Evolutionary conservation across 768 basidiomycete genomes (phyloP).

Genomic region (Vararia minispora): DNA sequence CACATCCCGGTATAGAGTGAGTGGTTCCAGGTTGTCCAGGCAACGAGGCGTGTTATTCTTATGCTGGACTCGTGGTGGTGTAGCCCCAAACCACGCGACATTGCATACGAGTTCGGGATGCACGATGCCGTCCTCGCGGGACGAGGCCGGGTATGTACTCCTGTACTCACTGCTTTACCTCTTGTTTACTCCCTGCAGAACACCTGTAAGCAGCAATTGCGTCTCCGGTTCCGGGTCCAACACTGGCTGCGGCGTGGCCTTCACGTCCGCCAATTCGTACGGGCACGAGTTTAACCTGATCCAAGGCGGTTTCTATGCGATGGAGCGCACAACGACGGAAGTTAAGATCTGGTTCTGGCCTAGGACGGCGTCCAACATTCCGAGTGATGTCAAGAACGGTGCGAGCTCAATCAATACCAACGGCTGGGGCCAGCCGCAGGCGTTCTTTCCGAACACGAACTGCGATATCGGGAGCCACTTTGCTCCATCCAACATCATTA

Average conservation of each 20-base stretch:
- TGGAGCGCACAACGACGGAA: slow-evolving; percentile 43
- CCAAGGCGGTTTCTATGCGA: slow-evolving; percentile 55
- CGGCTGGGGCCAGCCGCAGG: slow-evolving; percentile 49
- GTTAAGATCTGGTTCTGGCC: slow-evolving; percentile 72
- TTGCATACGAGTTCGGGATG: slow-evolving; percentile 50
- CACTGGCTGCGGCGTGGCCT: slow-evolving; percentile 43
- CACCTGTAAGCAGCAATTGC: slow-evolving; percentile 33
- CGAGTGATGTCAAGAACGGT: slow-evolving; percentile 34
- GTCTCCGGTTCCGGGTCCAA: slow-evolving; percentile 36
- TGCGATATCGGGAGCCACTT: slow-evolving; percentile 50
- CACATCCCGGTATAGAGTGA: too few relatives aligned
- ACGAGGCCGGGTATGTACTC: slow-evolving; percentile 34
- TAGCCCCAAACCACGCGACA: slow-evolving; percentile 37
- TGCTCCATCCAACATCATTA: slow-evolving; percentile 48
- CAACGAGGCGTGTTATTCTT: too few relatives aligned
- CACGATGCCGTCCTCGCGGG: slow-evolving; percentile 36
- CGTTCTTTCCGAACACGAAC: slow-evolving; percentile 46
- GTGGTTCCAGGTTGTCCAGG: too few relatives aligned
- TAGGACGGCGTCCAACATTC: slow-evolving; percentile 30
- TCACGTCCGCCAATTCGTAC: slow-evolving; percentile 30
- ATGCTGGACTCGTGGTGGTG: too few relatives aligned
- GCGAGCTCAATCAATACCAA: slow-evolving; percentile 32
- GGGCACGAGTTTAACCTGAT: slow-evolving; percentile 46
- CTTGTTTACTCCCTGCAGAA: slow-evolving; percentile 8
- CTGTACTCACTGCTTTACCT: background rate